phyloP scores from a whole-genome alignment of 2,329 filamentous ascomycete genomes.

The Coniella vitis region DNA sequence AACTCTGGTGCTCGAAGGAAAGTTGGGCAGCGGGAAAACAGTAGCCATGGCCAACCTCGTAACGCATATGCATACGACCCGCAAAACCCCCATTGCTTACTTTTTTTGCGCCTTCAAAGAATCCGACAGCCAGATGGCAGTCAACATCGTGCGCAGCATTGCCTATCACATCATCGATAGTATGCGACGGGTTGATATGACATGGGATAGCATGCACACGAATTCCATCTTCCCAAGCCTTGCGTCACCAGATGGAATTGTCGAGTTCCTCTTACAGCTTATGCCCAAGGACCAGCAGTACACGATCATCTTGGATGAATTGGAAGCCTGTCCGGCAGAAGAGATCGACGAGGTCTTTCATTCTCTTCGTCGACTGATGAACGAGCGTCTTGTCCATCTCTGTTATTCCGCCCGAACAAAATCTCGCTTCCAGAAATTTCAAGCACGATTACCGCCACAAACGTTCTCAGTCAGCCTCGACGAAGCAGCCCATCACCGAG shows the following conservation, averaged over 20 bases:
- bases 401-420: constrained; percentile 2
- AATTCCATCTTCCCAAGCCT: background rate
- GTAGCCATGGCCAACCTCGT: constrained; percentile 9
- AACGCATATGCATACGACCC: background rate
- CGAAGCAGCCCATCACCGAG: background rate
- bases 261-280: background rate
- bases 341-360: background rate
- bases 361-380: background rate
- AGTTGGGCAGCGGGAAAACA: constrained; percentile 8
- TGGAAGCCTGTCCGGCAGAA: background rate
- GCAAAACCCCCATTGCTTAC: background rate
- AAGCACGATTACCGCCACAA: background rate
- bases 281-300: background rate
- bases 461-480: background rate
- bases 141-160: background rate
- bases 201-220: background rate
- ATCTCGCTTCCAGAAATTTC: background rate
- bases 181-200: background rate
- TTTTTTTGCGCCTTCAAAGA: constrained; percentile 5
- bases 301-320: background rate
- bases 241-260: background rate
- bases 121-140: background rate
- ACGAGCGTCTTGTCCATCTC: background rate
- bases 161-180: background rate
- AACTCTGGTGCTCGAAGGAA: background rate